Base-by-base conservation (phyloP, 345 rosid genomes). In the Excoecaria agallocha region DNA sequence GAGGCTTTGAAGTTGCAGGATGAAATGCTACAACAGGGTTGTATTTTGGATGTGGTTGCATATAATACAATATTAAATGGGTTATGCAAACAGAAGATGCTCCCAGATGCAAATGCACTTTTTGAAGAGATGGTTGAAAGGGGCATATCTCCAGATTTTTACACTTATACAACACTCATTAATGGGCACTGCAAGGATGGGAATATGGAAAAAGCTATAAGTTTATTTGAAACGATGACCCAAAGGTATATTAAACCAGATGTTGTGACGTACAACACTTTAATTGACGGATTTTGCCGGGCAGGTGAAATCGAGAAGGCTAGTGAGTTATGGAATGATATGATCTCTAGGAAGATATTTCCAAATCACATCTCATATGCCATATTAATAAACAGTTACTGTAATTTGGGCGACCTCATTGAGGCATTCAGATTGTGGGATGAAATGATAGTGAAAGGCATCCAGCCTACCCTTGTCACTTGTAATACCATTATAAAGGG, bases 201-300 rank as follows among this genome's bases (percentile, higher is more conserved):
- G n/a, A 82, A 91, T 80, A 84, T 89, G 85, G 69, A 74, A 19
- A 85, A 79, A 68, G 94, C 96, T 35, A 69, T 85, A 24, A 82
- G 77, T 78, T 76, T 88, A 45, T 91, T 88, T 45, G 76, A 80
- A 55, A 81, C 76, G 68, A 94, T 90, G 96, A 79, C 80, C 9
- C 84, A 82, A 69, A 82, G 84, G 82, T 87, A 83, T 76, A 86
- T 91, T 64, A 87, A 84, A 72, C 86, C 92, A 30, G 96, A 91
- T 61, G 84, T 85, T 66, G 97, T 91, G 82, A 87, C 97, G 0
- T 93, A 82, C 84, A 91, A 91, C 83, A 86, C 94, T 19, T 69
- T 91, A 59, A 80, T 93, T 77, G 94, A 90, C 57, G 97, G 97
- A 74, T 91, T 90, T 81, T 89, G 94, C 80, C 87, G 88, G 81